Evolutionary conservation across 2,329 filamentous ascomycete species (phyloP).

Genomic region (Trichothecium sympodiale): DNA sequence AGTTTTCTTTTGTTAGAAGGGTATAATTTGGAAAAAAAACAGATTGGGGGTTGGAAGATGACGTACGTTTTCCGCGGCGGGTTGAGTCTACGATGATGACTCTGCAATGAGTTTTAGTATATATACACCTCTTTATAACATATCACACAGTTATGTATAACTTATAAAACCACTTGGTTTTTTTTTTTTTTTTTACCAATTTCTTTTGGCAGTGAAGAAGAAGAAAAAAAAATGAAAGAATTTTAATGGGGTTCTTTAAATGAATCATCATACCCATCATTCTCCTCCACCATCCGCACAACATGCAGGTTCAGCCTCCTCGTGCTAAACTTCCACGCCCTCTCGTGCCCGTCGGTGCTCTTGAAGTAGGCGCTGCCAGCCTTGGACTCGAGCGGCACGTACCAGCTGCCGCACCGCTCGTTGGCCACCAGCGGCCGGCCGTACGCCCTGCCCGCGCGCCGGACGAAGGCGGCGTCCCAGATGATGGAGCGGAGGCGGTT

Average conservation of each 20-base stretch:
- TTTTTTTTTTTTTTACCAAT: too few relatives aligned
- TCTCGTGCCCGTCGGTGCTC: conserved; percentile 88
- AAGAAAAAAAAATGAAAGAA: too few relatives aligned
- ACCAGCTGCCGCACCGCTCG: conserved; percentile 94
- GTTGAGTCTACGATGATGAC: conserved; percentile 90
- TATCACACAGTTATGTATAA: too few relatives aligned
- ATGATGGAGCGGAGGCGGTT: conserved; percentile 76
- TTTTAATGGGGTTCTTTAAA: too few relatives aligned
- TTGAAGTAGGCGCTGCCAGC: conserved; percentile 84
- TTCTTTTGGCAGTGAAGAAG: too few relatives aligned
- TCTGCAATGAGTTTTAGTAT: conserved; percentile 19
- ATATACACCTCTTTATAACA: too few relatives aligned
- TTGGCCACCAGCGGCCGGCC: conserved; percentile 72
- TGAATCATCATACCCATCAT: conserved; percentile 49
- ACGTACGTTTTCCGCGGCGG: conserved; percentile 69
- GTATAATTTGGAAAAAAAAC: not conserved
- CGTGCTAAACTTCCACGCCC: conserved; percentile 83
- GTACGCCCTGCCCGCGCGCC: conserved; percentile 42
- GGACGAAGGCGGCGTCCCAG: conserved; percentile 66
- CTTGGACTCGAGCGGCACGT: conserved; percentile 58
- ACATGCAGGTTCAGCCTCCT: conserved; percentile 78
- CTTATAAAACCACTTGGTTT: too few relatives aligned
- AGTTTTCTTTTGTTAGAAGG: conserved; percentile 6
- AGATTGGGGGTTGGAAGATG: not conserved
- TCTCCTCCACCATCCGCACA: conserved; percentile 51